Evolutionary conservation across 2,329 filamentous ascomycete genomes (phyloP), one percentile per base, ranked within the genome.

Genomic region (Trichoderma atroviride): DNA sequence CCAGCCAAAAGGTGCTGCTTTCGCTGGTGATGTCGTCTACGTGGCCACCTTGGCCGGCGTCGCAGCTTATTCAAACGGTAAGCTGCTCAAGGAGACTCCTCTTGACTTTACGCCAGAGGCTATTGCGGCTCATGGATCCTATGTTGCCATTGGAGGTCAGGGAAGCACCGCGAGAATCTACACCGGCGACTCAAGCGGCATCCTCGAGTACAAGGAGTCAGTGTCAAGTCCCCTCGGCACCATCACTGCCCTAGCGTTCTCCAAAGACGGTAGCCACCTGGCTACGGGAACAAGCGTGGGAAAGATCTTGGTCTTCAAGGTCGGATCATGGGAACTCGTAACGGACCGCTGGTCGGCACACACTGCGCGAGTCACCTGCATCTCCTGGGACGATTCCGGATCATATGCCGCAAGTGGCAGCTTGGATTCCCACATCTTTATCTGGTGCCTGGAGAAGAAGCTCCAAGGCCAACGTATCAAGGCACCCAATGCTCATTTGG

Each of bases 401-500:
- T 91, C 90, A 27, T 92, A 94, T 77, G 90, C 94, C 3, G 93
- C 89, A 24, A 97, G 92, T 78, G 95, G 94, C 14, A 91, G 89
- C 57, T 82, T 99, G 61, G 96, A 99, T 78, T 97, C 95, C 0
- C 94, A 97, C 76, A 87, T 99, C 24, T 94, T 93, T 78, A 89
- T 97, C 35, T 99, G 96, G 93, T 97, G 93, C 78, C 80, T 97
- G 68, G 85, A 83, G 50, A 92, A 93, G 77, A 85, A 81, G 71
- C 91, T 92, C 75, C 95, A 95, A 0, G 94, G 93, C 2, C 92
- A 92, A 80, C 87, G 95, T 74, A 87, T 96, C 74, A 95, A 96
- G 83, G 91, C 89, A 16, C 82, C 89, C 27, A 97, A 97, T 77
- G 94, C 95, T 61, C 96, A 99, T 82, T 97, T 97, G 82, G 96